Evolutionary conservation across 2,329 filamentous ascomycete species (phyloP).

Genomic region (Fusarium sp.): DNA sequence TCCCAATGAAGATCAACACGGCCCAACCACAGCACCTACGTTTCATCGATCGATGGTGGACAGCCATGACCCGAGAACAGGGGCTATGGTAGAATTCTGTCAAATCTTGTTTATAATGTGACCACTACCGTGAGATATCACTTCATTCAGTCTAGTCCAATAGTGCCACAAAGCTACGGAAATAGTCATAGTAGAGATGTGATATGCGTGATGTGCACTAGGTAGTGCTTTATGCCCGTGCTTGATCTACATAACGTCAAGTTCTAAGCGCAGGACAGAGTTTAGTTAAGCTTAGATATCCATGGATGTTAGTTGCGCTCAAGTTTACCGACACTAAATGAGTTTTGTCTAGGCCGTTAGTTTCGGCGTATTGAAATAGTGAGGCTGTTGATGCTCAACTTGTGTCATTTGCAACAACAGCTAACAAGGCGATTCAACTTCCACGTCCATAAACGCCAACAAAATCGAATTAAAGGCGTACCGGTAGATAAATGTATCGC

Average conservation of each 20-base stretch:
- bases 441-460: too few species aligned
- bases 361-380: too few species aligned
- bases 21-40: conserved; percentile 4
- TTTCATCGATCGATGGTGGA: conserved; percentile 21
- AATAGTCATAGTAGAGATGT: neutral
- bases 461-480: too few species aligned
- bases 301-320: too few species aligned
- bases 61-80: conserved; percentile 16
- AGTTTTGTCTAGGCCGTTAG: too few species aligned
- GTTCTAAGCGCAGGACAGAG: neutral
- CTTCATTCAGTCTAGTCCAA: neutral
- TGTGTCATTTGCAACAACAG: too few species aligned
- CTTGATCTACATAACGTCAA: neutral
- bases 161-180: neutral
- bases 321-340: neutral
- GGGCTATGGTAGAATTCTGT: conserved; percentile 1
- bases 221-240: neutral
- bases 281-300: neutral
- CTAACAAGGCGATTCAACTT: too few species aligned
- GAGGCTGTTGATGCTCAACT: too few species aligned
- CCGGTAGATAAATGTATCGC: too few species aligned
- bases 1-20: conserved; percentile 19
- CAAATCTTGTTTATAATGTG: neutral
- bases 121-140: neutral
- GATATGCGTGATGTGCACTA: neutral